A percentile compares a stretch with the other conserved stretches of the same genome.
These are phyloP conservation scores for Oenanthe sinensis DNA, from an alignment of 129 eudicot genomes.

Conservation along the genomic window DNA sequence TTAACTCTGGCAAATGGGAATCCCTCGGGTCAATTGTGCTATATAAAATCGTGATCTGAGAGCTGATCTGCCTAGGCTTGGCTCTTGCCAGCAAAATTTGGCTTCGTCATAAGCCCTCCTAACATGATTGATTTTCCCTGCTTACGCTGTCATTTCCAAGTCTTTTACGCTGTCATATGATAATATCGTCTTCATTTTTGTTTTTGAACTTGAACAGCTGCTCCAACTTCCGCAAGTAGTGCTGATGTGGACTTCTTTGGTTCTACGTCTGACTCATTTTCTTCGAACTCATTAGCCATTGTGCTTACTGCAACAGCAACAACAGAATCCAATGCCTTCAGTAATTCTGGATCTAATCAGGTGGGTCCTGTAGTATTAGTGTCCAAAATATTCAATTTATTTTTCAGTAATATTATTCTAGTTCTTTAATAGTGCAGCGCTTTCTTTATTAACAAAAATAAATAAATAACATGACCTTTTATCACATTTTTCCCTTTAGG, in stretches of 20 bases:
- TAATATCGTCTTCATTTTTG: not conserved
- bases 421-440: not conserved
- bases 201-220: constrained; percentile 34
- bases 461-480: not conserved
- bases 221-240: constrained; percentile 43
- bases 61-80: not conserved
- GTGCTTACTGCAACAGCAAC: constrained; percentile 37
- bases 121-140: not conserved
- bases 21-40: not conserved
- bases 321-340: constrained; percentile 34
- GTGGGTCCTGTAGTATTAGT: constrained; percentile 24
- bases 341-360: constrained; percentile 45
- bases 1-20: not conserved
- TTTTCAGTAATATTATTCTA: not conserved
- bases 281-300: constrained; percentile 54
- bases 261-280: constrained; percentile 53
- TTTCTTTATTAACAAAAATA: not conserved
- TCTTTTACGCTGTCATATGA: not conserved
- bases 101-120: not conserved
- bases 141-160: not conserved
- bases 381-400: not conserved
- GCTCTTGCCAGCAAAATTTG: not conserved
- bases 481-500: no score
- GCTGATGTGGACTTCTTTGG: constrained; percentile 74
- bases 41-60: not conserved